These are phyloP conservation scores for Oenanthe sinensis DNA, from an alignment of 129 eudicot species.

Conservation along the genomic window DNA sequence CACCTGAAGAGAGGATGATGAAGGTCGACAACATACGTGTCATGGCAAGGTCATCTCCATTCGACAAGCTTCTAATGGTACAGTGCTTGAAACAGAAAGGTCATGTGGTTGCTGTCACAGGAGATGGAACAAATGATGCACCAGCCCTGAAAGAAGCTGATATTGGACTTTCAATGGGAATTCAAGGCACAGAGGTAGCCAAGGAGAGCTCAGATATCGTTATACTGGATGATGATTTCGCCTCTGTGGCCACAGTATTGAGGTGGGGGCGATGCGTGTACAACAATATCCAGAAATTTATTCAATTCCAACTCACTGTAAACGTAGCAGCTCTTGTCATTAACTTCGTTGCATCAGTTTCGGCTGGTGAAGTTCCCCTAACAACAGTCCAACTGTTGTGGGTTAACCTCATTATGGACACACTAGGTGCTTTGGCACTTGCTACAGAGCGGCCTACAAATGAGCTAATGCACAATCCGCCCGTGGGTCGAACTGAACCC, in stretches of 20 bases:
- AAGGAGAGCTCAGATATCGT: constrained; percentile 88
- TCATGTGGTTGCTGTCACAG: constrained; percentile 84
- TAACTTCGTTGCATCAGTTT: constrained; percentile 73
- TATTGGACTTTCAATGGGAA: constrained; percentile 88
- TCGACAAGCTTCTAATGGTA: constrained; percentile 83
- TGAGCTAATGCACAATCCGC: constrained; percentile 64
- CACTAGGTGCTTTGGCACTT: constrained; percentile 81
- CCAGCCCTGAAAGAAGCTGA: constrained; percentile 91
- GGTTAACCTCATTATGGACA: constrained; percentile 87
- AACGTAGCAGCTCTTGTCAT: constrained; percentile 78
- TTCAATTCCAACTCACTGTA: constrained; percentile 81
- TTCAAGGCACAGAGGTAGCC: constrained; percentile 86
- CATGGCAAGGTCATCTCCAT: constrained; percentile 88
- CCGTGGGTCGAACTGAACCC: constrained; percentile 73
- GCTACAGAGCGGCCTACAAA: constrained; percentile 75
- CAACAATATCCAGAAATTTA: constrained; percentile 77
- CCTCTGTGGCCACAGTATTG: constrained; percentile 67
- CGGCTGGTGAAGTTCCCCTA: constrained; percentile 68
- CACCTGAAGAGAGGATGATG: constrained; percentile 46
- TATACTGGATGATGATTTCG: constrained; percentile 66
- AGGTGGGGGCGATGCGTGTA: constrained; percentile 84
- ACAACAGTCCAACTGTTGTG: constrained; percentile 79
- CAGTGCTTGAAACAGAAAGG: constrained; percentile 72
- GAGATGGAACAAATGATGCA: constrained; percentile 92
- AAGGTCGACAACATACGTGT: constrained; percentile 54